phyloP scores from a whole-genome alignment of 805 yeast genomes.

The Hanseniaspora vineae region DNA sequence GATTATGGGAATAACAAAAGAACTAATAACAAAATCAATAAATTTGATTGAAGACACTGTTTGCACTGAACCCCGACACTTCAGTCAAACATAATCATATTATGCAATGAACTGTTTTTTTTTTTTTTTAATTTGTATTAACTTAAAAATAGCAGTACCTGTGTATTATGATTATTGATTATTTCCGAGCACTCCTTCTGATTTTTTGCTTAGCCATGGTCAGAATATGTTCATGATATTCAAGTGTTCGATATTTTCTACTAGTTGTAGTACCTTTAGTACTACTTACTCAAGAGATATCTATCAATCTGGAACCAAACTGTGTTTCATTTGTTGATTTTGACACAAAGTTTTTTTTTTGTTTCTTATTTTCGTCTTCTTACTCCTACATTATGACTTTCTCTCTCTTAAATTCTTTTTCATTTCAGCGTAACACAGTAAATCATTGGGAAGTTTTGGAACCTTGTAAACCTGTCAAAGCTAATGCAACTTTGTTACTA shows the following conservation, averaged over 20 bases:
- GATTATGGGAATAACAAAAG: neutral
- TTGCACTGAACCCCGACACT: slow-evolving; percentile 84
- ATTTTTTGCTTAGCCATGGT: too few relatives aligned
- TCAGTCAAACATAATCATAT: slow-evolving; percentile 30
- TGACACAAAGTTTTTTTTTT: neutral
- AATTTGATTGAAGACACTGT: slow-evolving; percentile 10
- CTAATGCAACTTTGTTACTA: too few relatives aligned
- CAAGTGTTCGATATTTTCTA: too few relatives aligned
- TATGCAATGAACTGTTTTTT: neutral
- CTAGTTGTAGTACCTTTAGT: too few relatives aligned
- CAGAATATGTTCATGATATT: too few relatives aligned
- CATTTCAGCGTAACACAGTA: neutral
- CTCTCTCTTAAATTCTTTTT: neutral
- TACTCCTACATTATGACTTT: neutral
- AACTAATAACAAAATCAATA: slow-evolving; percentile 14
- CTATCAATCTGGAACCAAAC: neutral
- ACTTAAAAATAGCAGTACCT: too few relatives aligned
- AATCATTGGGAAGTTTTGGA: too few relatives aligned
- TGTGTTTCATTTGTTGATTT: neutral
- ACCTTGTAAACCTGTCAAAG: too few relatives aligned
- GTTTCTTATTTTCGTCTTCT: neutral
- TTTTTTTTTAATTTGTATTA: slow-evolving; percentile 1
- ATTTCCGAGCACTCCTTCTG: too few relatives aligned
- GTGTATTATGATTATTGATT: too few relatives aligned
- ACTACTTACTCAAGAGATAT: too few relatives aligned